These are phyloP conservation scores for Fomitopsis pinicola DNA, from an alignment of 1,284 basidiomycete genomes.

Conservation along the genomic window DNA sequence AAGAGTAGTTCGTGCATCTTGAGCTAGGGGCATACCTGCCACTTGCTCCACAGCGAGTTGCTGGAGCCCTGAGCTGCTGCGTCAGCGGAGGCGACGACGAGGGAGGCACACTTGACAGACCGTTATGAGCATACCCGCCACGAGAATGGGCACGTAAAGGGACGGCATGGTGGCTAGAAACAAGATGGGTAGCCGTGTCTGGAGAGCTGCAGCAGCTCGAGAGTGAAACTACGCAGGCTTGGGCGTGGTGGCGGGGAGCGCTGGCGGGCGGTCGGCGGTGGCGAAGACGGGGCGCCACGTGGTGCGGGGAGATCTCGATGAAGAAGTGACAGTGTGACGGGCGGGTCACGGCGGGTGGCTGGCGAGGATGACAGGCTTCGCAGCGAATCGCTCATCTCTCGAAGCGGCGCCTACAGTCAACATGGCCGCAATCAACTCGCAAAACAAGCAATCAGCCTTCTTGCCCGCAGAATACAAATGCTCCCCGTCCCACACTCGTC, in stretches of 20 bases:
- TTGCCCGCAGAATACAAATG: conserved; percentile 12
- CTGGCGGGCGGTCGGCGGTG: background rate
- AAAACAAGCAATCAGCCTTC: conserved; percentile 7
- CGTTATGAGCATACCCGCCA: conserved; percentile 79
- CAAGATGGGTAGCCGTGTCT: conserved; percentile 23
- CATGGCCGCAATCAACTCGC: conserved; percentile 6
- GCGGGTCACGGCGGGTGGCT: conserved; percentile 1
- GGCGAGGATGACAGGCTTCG: background rate
- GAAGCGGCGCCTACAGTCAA: background rate
- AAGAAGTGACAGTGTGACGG: conserved; percentile 2
- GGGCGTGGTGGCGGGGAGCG: background rate
- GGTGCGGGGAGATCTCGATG: background rate
- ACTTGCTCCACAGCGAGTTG: conserved; percentile 80
- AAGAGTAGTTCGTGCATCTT: conserved; percentile 10
- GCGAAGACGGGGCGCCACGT: background rate
- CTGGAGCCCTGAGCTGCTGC: conserved; percentile 53
- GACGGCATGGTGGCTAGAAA: conserved; percentile 26
- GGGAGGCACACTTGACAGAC: conserved; percentile 28
- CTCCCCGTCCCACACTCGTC: conserved; percentile 25
- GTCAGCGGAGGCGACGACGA: conserved; percentile 13
- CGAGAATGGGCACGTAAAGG: conserved; percentile 45
- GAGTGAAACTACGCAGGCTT: background rate
- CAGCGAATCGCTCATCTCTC: background rate
- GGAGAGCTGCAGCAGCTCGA: conserved; percentile 10
- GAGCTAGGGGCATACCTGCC: conserved; percentile 46